Conservation (phyloP, 257 asterid genomes). For the Solanum pimpinellifolium region DNA sequence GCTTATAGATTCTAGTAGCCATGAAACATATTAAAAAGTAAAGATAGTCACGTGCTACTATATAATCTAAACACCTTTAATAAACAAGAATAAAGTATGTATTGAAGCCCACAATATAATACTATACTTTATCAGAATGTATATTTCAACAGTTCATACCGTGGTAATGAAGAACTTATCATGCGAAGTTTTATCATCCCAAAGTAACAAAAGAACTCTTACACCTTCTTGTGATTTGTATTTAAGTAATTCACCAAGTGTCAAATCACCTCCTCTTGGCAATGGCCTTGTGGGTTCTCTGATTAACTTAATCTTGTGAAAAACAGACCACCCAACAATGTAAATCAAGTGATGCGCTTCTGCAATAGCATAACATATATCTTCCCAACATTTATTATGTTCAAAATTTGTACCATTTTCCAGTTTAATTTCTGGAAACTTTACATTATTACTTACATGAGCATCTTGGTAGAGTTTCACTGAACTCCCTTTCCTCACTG, state of each 20-base stretch:
- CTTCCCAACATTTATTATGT: constrained; percentile 74
- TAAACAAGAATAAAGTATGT: not conserved
- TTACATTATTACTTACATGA: constrained; percentile 27
- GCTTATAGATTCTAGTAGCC: not conserved
- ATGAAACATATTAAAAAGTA: not conserved
- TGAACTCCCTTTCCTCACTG: constrained; percentile 56
- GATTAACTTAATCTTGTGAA: constrained; percentile 53
- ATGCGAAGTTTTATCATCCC: constrained; percentile 97
- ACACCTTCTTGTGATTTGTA: constrained; percentile 92
- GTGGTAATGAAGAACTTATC: constrained; percentile 46
- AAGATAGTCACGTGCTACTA: not conserved
- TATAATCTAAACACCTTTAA: not conserved
- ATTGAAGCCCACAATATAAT: not conserved
- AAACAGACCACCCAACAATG: constrained; percentile 88
- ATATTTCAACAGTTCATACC: constrained; percentile 24
- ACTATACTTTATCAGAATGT: not conserved
- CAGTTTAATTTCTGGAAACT: constrained; percentile 42
- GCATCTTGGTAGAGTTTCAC: constrained; percentile 87
- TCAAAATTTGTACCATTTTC: constrained; percentile 43
- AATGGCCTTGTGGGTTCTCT: constrained; percentile 68
- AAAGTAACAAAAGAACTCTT: constrained; percentile 65
- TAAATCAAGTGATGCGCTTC: constrained; percentile 91
- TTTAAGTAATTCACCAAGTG: constrained; percentile 82
- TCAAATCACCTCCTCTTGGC: constrained; percentile 85
- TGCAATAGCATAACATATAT: constrained; percentile 65